phyloP scores from a whole-genome alignment of 352 stramenopile genomes.

The Phytophthora tentaculata region DNA sequence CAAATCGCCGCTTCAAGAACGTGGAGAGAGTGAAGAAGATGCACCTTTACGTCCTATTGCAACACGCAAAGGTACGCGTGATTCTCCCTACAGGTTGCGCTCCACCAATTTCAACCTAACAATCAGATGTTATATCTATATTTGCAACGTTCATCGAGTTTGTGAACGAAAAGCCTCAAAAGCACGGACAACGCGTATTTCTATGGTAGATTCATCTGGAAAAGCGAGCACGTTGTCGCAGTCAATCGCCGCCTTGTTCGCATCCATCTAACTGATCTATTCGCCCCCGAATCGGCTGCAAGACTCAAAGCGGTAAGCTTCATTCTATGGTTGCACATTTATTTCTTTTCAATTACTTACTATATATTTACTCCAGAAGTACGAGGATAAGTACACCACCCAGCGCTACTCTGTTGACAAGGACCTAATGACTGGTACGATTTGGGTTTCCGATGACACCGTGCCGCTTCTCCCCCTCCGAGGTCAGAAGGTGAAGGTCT shows the following conservation, averaged over 20 bases:
- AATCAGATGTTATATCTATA: too few relatives aligned
- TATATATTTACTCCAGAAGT: too few relatives aligned
- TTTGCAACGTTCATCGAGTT: neutral
- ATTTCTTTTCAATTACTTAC: too few relatives aligned
- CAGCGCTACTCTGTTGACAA: neutral
- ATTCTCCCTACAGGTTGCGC: neutral
- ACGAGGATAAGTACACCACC: neutral
- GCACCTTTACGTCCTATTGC: neutral
- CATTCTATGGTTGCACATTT: too few relatives aligned
- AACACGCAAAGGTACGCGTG: neutral
- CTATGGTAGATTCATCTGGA: constrained; percentile 2
- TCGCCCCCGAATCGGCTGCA: neutral
- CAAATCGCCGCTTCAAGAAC: neutral
- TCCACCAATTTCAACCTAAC: too few relatives aligned
- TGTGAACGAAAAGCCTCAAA: neutral
- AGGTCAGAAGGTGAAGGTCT: neutral
- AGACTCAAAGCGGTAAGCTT: neutral
- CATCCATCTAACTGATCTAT: neutral
- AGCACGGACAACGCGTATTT: neutral
- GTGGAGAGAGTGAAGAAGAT: neutral
- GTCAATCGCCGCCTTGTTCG: neutral
- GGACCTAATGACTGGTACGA: neutral
- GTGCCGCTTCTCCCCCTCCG: neutral
- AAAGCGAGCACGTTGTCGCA: neutral
- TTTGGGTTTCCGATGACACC: neutral